These are phyloP conservation scores for Prunus campanulata DNA, from an alignment of 306 rosid genomes.

Conservation along the genomic window DNA sequence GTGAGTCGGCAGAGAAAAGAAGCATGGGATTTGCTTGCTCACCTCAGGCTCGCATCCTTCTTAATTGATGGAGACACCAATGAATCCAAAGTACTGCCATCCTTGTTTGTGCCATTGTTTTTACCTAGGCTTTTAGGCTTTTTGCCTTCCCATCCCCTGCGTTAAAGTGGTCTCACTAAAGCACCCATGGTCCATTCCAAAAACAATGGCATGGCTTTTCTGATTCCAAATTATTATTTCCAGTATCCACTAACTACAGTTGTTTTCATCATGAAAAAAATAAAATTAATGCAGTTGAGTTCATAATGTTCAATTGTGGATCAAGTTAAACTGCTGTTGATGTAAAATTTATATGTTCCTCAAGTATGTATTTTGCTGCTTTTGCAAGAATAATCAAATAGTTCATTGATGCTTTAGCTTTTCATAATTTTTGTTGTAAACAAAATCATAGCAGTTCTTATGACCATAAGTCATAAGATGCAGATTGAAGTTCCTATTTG, in stretches of 20 bases:
- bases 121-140: neutral
- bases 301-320: neutral
- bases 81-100: constrained; percentile 13
- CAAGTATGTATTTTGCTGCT: neutral
- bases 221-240: neutral
- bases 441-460: neutral
- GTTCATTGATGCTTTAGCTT: neutral
- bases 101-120: constrained; percentile 11
- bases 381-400: neutral
- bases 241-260: neutral
- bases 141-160: constrained; percentile 2
- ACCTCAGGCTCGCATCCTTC: neutral
- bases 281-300: no score
- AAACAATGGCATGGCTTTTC: neutral
- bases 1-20: neutral
- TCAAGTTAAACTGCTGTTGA: neutral
- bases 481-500: neutral
- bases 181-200: constrained; percentile 1
- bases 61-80: constrained; percentile 2
- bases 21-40: neutral
- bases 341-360: neutral
- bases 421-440: neutral
- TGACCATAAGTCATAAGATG: no score
- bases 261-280: neutral
- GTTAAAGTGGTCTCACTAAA: constrained; percentile 1